phyloP scores from a whole-genome alignment of 768 basidiomycete species.

The Mycena galopus region DNA sequence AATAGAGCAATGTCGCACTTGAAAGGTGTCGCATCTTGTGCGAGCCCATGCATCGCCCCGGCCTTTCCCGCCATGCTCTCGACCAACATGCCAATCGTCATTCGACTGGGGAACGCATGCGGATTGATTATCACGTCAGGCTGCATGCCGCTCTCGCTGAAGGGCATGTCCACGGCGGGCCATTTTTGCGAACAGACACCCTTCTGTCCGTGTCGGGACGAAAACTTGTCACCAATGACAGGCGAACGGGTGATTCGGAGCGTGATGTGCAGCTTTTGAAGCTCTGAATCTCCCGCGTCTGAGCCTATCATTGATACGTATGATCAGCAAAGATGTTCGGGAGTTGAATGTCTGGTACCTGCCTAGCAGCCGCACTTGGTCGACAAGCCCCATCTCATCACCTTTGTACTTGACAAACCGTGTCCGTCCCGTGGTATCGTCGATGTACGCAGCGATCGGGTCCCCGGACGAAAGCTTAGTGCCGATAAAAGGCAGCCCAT shows the following conservation, averaged over 20 bases:
- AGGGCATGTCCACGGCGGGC: slow-evolving; percentile 98
- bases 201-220: slow-evolving; percentile 98
- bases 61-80: slow-evolving; percentile 99
- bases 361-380: slow-evolving; percentile 94
- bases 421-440: slow-evolving; percentile 87
- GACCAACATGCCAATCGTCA: slow-evolving; percentile 99
- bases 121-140: slow-evolving; percentile 99
- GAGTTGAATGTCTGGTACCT: slow-evolving; percentile 38
- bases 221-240: slow-evolving; percentile 99
- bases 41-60: slow-evolving; percentile 97
- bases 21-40: slow-evolving; percentile 99
- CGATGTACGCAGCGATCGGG: slow-evolving; percentile 87
- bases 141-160: slow-evolving; percentile 98
- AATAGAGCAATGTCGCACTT: slow-evolving; percentile 67
- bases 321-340: slow-evolving; percentile 5
- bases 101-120: slow-evolving; percentile 98
- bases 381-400: slow-evolving; percentile 90
- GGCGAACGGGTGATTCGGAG: slow-evolving; percentile 94
- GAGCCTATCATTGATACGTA: slow-evolving; percentile 63
- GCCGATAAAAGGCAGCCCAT: slow-evolving; percentile 90
- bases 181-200: slow-evolving; percentile 99
- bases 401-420: slow-evolving; percentile 96
- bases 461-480: slow-evolving; percentile 78
- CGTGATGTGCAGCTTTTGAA: slow-evolving; percentile 94
- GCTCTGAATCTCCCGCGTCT: slow-evolving; percentile 88